Conservation (phyloP, 2,329 filamentous ascomycete species). For the Herpotrichia juniperi region DNA sequence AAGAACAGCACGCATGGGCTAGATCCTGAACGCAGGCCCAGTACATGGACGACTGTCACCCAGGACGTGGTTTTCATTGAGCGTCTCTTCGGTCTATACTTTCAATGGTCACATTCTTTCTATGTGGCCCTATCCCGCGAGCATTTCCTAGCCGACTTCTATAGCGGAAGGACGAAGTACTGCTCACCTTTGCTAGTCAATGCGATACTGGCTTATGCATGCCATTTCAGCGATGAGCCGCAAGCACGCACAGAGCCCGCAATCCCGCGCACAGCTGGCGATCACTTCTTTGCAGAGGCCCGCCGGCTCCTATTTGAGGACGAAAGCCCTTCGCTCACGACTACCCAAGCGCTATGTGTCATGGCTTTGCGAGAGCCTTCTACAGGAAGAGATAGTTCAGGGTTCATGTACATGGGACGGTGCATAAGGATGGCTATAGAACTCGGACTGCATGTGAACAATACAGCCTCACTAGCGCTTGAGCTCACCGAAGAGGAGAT, state of each 20-base stretch:
- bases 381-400: constrained; percentile 73
- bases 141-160: constrained; percentile 71
- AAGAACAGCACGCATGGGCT: constrained; percentile 31
- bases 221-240: constrained; percentile 70
- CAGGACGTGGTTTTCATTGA: constrained; percentile 64
- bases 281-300: constrained; percentile 76
- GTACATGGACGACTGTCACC: constrained; percentile 67
- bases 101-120: constrained; percentile 75
- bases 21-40: constrained; percentile 21
- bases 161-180: constrained; percentile 65
- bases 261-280: constrained; percentile 70
- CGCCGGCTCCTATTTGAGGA: constrained; percentile 63
- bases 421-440: constrained; percentile 75
- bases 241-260: constrained; percentile 67
- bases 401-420: constrained; percentile 74
- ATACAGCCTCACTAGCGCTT: constrained; percentile 37
- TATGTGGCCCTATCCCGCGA: constrained; percentile 76
- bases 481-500: constrained; percentile 49
- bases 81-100: constrained; percentile 70
- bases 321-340: constrained; percentile 69
- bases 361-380: constrained; percentile 79
- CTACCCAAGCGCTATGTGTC: constrained; percentile 75
- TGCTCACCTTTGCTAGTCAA: constrained; percentile 73
- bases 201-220: constrained; percentile 68
- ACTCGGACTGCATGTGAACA: constrained; percentile 67